These are phyloP conservation scores for Triticum monococcum DNA, from an alignment of 176 grass and related monocot species.

Conservation along the genomic window DNA sequence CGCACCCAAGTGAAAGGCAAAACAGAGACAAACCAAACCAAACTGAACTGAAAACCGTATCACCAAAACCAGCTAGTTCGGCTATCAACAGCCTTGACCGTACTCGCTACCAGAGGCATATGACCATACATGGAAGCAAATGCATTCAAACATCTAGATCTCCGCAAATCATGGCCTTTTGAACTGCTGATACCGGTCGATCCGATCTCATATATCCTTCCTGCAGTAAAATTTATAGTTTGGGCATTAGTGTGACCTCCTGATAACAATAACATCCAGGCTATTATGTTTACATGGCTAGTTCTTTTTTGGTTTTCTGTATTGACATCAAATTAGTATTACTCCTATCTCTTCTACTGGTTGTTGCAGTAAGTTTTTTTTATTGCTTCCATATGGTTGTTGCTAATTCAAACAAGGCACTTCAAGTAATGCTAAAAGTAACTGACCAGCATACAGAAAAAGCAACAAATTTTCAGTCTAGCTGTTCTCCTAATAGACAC, in stretches of 20 bases:
- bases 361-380: not conserved
- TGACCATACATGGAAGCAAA: conserved; percentile 70
- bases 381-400: not conserved
- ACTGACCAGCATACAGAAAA: not conserved
- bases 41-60: conserved; percentile 7
- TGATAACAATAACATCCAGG: not conserved
- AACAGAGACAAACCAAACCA: not conserved
- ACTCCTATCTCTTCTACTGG: not conserved
- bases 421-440: not conserved
- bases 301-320: not conserved
- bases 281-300: not conserved
- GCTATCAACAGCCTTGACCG: conserved; percentile 75
- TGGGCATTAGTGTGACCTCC: not conserved
- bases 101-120: conserved; percentile 82
- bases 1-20: not conserved
- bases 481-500: not conserved
- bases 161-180: conserved; percentile 57
- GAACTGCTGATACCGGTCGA: conserved; percentile 83
- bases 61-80: conserved; percentile 83
- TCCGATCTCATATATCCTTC: conserved; percentile 85
- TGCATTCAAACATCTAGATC: conserved; percentile 73
- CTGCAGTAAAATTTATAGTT: conserved; percentile 43
- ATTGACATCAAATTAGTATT: not conserved
- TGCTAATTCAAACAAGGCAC: not conserved
- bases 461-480: not conserved